These are phyloP conservation scores for Brasilioporus rufonigricans DNA, from an alignment of 768 basidiomycete genomes.

Conservation along the genomic window DNA sequence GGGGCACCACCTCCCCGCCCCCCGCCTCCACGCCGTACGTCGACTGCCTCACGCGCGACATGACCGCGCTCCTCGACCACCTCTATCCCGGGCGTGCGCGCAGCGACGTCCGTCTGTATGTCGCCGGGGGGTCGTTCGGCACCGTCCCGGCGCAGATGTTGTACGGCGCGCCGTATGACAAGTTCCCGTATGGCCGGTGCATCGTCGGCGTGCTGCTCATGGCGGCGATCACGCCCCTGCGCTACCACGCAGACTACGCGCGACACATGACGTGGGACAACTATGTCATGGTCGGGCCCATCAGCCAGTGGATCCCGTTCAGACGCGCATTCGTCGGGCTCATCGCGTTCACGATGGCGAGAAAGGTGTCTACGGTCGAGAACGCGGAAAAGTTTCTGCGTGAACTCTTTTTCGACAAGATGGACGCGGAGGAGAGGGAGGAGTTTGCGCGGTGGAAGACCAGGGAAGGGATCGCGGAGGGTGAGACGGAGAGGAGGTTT, in stretches of 20 bases:
- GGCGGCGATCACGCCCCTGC: slow-evolving; percentile 46
- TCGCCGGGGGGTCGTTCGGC: slow-evolving; percentile 55
- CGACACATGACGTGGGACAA: slow-evolving; percentile 44
- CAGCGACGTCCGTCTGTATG: slow-evolving; percentile 43
- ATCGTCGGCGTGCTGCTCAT: slow-evolving; percentile 49
- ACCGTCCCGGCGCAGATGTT: slow-evolving; percentile 55
- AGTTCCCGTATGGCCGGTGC: slow-evolving; percentile 48
- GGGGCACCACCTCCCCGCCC: slow-evolving; percentile 52
- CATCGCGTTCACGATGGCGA: slow-evolving; percentile 30
- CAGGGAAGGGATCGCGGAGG: slow-evolving; percentile 39
- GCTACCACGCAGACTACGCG: slow-evolving; percentile 43
- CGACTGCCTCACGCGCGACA: slow-evolving; percentile 42
- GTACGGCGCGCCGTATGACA: slow-evolving; percentile 48
- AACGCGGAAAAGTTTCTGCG: slow-evolving; percentile 43
- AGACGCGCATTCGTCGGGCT: slow-evolving; percentile 33
- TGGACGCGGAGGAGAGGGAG: slow-evolving; percentile 36
- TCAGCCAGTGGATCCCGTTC: slow-evolving; percentile 41
- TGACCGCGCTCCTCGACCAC: slow-evolving; percentile 46
- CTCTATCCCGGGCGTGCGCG: slow-evolving; percentile 41
- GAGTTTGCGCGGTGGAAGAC: slow-evolving; percentile 41
- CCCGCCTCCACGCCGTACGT: slow-evolving; percentile 36
- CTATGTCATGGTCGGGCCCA: slow-evolving; percentile 48
- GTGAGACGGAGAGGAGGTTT: slow-evolving; percentile 41
- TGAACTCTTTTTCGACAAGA: slow-evolving; percentile 37
- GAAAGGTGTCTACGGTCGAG: slow-evolving; percentile 37